phyloP scores from a whole-genome alignment of 2,329 filamentous ascomycete species.

The Elsinoe arachidis region DNA sequence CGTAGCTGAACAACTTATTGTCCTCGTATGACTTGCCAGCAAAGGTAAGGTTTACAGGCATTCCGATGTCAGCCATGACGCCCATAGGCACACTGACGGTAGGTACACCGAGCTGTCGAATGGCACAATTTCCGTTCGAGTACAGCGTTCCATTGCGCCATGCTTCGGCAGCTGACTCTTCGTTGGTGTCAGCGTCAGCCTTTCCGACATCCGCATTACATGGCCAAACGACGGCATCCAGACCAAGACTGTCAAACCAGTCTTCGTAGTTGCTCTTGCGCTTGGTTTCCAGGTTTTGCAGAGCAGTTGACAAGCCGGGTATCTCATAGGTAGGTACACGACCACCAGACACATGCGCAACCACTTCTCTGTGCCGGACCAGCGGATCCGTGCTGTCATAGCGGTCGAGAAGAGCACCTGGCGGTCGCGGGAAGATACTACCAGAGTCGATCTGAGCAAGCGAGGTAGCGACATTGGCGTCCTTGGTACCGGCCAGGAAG shows the following conservation, averaged over 20 bases:
- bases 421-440: slow-evolving; percentile 32
- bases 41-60: slow-evolving; percentile 49
- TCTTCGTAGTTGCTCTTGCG: slow-evolving; percentile 44
- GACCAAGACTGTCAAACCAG: slow-evolving; percentile 37
- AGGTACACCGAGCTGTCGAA: slow-evolving; percentile 48
- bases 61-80: slow-evolving; percentile 34
- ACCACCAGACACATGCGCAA: slow-evolving; percentile 19
- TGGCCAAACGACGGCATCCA: slow-evolving; percentile 44
- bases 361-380: slow-evolving; percentile 23
- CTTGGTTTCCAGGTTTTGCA: slow-evolving; percentile 40
- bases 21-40: slow-evolving; percentile 43
- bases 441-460: slow-evolving; percentile 34
- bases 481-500: slow-evolving; percentile 38
- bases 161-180: slow-evolving; percentile 30
- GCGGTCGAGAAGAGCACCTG: slow-evolving; percentile 29
- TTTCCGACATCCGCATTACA: slow-evolving; percentile 43
- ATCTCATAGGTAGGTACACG: slow-evolving; percentile 28
- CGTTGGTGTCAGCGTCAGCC: slow-evolving; percentile 38
- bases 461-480: slow-evolving; percentile 28
- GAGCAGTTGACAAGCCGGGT: slow-evolving; percentile 34
- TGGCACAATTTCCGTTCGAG: slow-evolving; percentile 44
- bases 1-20: slow-evolving; percentile 23
- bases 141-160: slow-evolving; percentile 46
- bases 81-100: slow-evolving; percentile 49
- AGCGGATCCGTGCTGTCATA: slow-evolving; percentile 34